Percentiles rank a stretch among this genome's conserved stretches.
Conservation (phyloP, 352 stramenopile species). For the Nothophytophthora sp. region DNA sequence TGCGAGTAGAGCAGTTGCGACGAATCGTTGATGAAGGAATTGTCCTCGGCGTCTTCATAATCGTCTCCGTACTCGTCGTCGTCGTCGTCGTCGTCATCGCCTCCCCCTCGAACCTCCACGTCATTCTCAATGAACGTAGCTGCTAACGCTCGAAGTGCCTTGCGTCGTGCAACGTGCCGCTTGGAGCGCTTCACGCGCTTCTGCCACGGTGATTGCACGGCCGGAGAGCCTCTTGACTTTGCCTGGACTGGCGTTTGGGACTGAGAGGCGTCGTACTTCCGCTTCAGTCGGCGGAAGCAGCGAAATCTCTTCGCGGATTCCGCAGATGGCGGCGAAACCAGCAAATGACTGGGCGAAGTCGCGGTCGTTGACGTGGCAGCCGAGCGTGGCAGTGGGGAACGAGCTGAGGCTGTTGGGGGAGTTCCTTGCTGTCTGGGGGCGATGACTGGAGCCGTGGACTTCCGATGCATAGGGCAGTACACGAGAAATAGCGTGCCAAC, state of each 20-base stretch:
- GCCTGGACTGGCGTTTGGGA: conserved; percentile 23
- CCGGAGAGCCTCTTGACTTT: conserved; percentile 12
- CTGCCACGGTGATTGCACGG: conserved; percentile 46
- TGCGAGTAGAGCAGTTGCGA: conserved; percentile 82
- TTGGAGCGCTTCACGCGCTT: conserved; percentile 66
- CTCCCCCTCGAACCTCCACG: conserved; percentile 56
- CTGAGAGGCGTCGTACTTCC: conserved; percentile 66
- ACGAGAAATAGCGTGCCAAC: conserved; percentile 61
- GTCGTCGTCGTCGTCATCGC: conserved; percentile 54
- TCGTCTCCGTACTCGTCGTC: conserved; percentile 68
- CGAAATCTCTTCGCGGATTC: conserved; percentile 59
- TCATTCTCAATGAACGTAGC: conserved; percentile 73
- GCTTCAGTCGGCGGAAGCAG: conserved; percentile 71
- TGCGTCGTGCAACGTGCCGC: conserved; percentile 36
- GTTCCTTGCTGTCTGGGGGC: conserved; percentile 10
- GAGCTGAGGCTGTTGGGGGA: neutral
- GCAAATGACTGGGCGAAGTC: conserved; percentile 65
- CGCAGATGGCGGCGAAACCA: conserved; percentile 42
- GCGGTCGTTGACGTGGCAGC: conserved; percentile 12
- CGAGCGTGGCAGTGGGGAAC: conserved; percentile 6
- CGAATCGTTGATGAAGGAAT: conserved; percentile 85
- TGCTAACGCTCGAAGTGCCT: conserved; percentile 27
- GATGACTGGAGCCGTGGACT: conserved; percentile 22
- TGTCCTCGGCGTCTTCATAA: conserved; percentile 46
- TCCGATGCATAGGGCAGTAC: conserved; percentile 66